phyloP scores from a whole-genome alignment of 257 asterid species.

The Nicotiana tabacum region DNA sequence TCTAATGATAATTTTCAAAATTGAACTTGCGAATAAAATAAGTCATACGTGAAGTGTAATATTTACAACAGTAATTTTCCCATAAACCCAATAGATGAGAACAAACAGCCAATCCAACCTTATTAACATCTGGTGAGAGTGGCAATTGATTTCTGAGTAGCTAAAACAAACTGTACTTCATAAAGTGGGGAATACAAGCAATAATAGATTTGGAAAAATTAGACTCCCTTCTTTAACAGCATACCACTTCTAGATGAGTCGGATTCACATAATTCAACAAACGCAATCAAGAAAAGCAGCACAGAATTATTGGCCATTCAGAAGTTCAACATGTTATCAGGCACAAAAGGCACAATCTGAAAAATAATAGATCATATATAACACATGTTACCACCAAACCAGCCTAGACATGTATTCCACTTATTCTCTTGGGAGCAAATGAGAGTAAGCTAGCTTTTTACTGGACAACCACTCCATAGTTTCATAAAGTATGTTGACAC shows the following conservation, averaged over 20 bases:
- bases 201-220: not conserved
- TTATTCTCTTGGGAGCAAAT: not conserved
- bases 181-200: not conserved
- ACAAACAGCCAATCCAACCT: not conserved
- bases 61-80: not conserved
- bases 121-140: not conserved
- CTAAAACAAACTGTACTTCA: not conserved
- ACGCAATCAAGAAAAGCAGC: not conserved
- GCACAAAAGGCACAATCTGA: not conserved
- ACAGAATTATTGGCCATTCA: not conserved
- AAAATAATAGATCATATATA: not conserved
- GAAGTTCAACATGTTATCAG: not conserved
- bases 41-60: not conserved
- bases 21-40: not conserved
- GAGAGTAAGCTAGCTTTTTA: not conserved
- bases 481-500: not conserved
- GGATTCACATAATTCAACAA: not conserved
- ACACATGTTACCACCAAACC: not conserved
- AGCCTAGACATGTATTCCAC: not conserved
- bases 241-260: not conserved
- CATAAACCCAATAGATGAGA: not conserved
- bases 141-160: not conserved
- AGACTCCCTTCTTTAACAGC: conserved; percentile 4
- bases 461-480: not conserved
- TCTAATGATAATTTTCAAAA: not conserved